Evolutionary conservation across 2,329 filamentous ascomycete species (phyloP), one percentile per base, ranked within the genome.

Genomic region (Fusarium marasasianum): DNA sequence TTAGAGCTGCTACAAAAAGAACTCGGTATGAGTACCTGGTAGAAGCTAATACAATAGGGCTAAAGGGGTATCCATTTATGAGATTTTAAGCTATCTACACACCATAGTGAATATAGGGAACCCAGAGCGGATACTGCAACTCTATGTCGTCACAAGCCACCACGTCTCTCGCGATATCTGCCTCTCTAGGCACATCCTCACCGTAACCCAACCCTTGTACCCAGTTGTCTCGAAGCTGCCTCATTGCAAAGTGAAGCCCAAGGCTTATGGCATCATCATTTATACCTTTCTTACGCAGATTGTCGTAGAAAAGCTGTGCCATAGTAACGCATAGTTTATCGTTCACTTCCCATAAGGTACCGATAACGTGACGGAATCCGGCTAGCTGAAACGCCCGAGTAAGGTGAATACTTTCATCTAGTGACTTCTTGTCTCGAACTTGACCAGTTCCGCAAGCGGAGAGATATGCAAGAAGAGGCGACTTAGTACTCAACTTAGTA

Each of bases 401-500:
- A 5, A 43, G 41, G 41, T 24, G 41, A 24, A 43, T 24, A 17
- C 22, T 12, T 24, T 24, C 22, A 43, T 43, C 41, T 10, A 24
- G 41, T 43, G n/a, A 43, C 14, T 43, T 43, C 41, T 43, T 24
- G 12, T 43, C 41, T 17, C n/a, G 41, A 43, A 43, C 41, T 43
- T 43, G n/a, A 6, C 41, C 41, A 6, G 41, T 43, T 24, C 22
- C n/a, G 17, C 41, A 24, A 43, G 41, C 41, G 12, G 41, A 43
- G n/a, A 43, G n/a, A 11, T 43, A 43, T 17, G n/a, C 22, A 5
- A 24, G 15, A 5, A 43, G 8, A 8, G 41, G n/a, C 9, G n/a
- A 43, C 4, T 24, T 24, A 0, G 22, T 11, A 6, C n/a, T 24
- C 6, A 24, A n/a, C 14, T 17, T 43, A 0, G 41, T 43, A 1